Conservation (phyloP, 257 asterid species). For the Jasminum sambac region DNA sequence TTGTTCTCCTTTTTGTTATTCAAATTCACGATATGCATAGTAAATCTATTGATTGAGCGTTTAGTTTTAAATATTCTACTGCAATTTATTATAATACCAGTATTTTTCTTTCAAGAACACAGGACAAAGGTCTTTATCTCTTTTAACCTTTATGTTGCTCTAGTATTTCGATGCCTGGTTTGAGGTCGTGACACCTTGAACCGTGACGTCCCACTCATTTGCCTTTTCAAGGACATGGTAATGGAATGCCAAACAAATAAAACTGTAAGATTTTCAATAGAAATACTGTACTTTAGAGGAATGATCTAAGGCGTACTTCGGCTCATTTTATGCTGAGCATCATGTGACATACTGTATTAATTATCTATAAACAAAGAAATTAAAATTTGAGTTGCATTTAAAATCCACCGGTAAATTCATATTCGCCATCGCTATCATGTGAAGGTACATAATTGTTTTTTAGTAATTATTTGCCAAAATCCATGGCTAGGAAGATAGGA, state of each 20-base stretch:
- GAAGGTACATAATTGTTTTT: not conserved
- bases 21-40: not conserved
- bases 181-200: not conserved
- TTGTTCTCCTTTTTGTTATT: not conserved
- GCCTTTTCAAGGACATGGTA: not conserved
- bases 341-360: too few relatives aligned
- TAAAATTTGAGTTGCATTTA: too few relatives aligned
- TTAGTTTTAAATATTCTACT: not conserved
- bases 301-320: not conserved
- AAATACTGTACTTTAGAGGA: not conserved
- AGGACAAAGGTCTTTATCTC: not conserved
- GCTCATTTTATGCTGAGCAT: too few relatives aligned
- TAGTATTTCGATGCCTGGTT: not conserved
- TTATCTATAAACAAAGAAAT: too few relatives aligned
- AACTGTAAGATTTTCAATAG: not conserved
- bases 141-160: not conserved
- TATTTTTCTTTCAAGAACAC: not conserved
- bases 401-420: too few relatives aligned
- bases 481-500: not conserved
- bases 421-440: not conserved
- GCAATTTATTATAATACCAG: not conserved
- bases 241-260: too few relatives aligned
- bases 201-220: not conserved
- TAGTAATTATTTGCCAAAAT: not conserved
- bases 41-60: conserved; percentile 5